Conservation (phyloP, 2,329 filamentous ascomycete species). For the Fusarium graminum region DNA sequence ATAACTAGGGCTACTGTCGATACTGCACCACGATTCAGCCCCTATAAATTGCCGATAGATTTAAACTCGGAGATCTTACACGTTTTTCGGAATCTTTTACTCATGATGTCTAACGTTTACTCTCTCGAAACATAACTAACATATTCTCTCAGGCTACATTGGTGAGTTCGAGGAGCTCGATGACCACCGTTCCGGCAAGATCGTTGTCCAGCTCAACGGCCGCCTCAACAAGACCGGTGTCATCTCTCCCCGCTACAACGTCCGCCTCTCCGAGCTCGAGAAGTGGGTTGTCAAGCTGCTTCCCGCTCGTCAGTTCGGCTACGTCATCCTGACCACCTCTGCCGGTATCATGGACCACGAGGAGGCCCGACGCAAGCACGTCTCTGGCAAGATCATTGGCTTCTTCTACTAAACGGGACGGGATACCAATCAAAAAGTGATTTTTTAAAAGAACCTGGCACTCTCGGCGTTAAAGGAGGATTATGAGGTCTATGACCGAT, state of each 20-base stretch:
- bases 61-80: slow-evolving; percentile 91
- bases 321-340: slow-evolving; percentile 98
- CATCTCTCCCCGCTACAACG: slow-evolving; percentile 99
- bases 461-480: slow-evolving; percentile 56
- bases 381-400: slow-evolving; percentile 98
- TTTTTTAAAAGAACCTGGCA: slow-evolving; percentile 47
- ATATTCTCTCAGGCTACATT: slow-evolving; percentile 82
- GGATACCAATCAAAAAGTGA: slow-evolving; percentile 50
- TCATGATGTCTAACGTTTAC: slow-evolving; percentile 93
- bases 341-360: slow-evolving; percentile 99
- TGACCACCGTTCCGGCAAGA: slow-evolving; percentile 99
- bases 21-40: slow-evolving; percentile 85
- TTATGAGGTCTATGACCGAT: slow-evolving; percentile 56
- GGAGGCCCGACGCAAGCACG: slow-evolving; percentile 99
- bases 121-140: slow-evolving; percentile 88
- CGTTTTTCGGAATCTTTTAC: slow-evolving; percentile 77
- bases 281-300: slow-evolving; percentile 99
- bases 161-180: slow-evolving; percentile 99
- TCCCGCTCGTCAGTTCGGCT: slow-evolving; percentile 99
- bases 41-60: slow-evolving; percentile 99
- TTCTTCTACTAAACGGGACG: slow-evolving; percentile 89
- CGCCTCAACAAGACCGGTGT: slow-evolving; percentile 99
- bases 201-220: slow-evolving; percentile 99
- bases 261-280: slow-evolving; percentile 96
- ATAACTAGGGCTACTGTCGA: slow-evolving; percentile 99